Evolutionary conservation across 2,329 filamentous ascomycete species (phyloP), one percentile per base, ranked within the genome.

Genomic region (Podosphaera leucotricha): DNA sequence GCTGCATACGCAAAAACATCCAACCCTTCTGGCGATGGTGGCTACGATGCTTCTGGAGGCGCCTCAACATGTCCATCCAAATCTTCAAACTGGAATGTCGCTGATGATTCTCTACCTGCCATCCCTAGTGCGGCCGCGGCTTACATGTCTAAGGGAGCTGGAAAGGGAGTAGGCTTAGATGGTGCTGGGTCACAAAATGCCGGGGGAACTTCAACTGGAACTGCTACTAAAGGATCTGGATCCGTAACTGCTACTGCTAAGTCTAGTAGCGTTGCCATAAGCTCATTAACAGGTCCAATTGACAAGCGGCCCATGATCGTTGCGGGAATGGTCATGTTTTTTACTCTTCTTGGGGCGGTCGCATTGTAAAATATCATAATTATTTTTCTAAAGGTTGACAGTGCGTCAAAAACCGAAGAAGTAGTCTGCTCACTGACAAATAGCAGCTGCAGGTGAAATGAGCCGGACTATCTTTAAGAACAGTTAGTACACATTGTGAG

Each of bases 1-100:
- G 52, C 52, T 19, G 64, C 64, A 30, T 64, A 66, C 49, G 48
- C 56, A 2, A 59, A 59, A 43, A 65, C 64, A 46, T 55, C 61
- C 20, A 57, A 62, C 49, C 70, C 70, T 41, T 56, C 53, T 22
- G 69, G 67, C 37, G 64, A 70, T 51, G 70, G 69, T 45, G 68
- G 67, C 22, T 50, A 50, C 24, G 48, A 48, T 35, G 33, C 50
- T 24, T 47, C 45, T 8, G 44, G 43, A 43, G 40, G 51, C 20
- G 52, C 63, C 7, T 63, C 61, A 39, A 43, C 57, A 13, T 71
- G 68, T 61, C 67, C 68, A 28, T 26, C 55, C n/a, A 48, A 62
- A 49, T 63, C 60, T 51, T 49, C 54, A 43, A 64, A 61, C 48
- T 71, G 67, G 67, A 58, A 70, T 45, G 64, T 70, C 43, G 57